Evolutionary conservation across 108 stramenopile genomes (phyloP), one percentile per base, ranked within the genome.

Genomic region (Nitzschia sp.): DNA sequence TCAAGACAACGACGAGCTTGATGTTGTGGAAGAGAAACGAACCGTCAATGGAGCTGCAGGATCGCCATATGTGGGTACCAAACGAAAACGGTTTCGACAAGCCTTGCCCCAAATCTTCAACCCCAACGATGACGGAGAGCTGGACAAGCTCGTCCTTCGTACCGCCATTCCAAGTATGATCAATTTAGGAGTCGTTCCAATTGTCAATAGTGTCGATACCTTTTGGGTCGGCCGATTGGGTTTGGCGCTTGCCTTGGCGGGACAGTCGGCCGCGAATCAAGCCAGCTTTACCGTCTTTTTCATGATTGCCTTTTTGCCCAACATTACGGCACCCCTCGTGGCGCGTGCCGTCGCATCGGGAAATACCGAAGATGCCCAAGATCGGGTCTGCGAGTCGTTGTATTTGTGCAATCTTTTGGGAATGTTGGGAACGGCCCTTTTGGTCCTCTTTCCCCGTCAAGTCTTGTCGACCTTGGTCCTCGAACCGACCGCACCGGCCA

Each of bases 221-320:
- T 90, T 87, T 64, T 94, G 86, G 80, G 90, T 91, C 21, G 90
- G 90, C n/a, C 74, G 77, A 26, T 63, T 94, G 53, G 79, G 84
- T 3, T 32, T 61, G 50, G 88, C 89, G 5, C 53, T 94, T 32
- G 84, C 88, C 2, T 48, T 94, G 57, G 90, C 93, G 33, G 93
- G 87, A 3, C 88, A 89, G 63, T 71, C 80, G n/a, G 93, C 93
- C 0, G 90, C 93, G 34, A 94, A 91, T 73, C 85, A 88, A 66
- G 86, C 85, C 44, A 88, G 88, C 69, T 86, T 84, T 69, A 84
- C 87, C 4, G 26, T 88, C 0, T 94, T 79, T 64, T 94, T 89
- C 56, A 33, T 91, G 30, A 81, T 86, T 36, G 76, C 86, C 1
- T 90, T 88, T 58, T 52, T 94, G 35, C 93, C 93, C 6, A 89